Percentiles rank a stretch among this genome's conserved stretches.
These are phyloP conservation scores for Collybia mongolica DNA, from an alignment of 768 basidiomycete genomes.

Conservation along the genomic window DNA sequence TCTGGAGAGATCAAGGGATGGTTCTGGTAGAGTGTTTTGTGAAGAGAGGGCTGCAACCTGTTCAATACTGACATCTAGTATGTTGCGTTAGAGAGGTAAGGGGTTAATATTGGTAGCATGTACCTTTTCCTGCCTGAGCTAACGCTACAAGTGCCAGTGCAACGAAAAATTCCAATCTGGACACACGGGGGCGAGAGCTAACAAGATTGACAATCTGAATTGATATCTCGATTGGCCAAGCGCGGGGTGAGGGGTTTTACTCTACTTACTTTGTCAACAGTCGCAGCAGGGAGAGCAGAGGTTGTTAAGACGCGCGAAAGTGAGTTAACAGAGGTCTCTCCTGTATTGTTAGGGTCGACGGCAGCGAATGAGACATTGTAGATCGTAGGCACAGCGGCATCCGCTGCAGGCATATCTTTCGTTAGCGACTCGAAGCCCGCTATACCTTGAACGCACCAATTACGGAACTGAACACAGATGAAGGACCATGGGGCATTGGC, in stretches of 20 bases:
- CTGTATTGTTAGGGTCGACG: conserved; percentile 68
- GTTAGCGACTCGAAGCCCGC: background rate
- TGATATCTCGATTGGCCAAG: background rate
- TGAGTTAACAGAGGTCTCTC: conserved; percentile 81
- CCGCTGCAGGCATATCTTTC: conserved; percentile 43
- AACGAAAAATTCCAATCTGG: conserved; percentile 89
- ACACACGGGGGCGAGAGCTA: conserved; percentile 76
- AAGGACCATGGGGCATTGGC: conserved; percentile 46
- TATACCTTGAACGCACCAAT: conserved; percentile 47
- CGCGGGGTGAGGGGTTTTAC: background rate
- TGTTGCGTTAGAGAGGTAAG: conserved; percentile 4
- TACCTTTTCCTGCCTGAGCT: conserved; percentile 81
- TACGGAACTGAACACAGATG: conserved; percentile 62
- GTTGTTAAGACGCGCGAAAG: conserved; percentile 79
- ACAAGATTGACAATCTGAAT: conserved; percentile 89
- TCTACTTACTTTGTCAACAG: conserved; percentile 68
- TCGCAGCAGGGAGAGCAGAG: conserved; percentile 76
- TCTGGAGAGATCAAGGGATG: conserved; percentile 61
- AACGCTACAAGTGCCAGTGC: conserved; percentile 85
- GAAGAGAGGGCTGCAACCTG: conserved; percentile 75
- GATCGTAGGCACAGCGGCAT: conserved; percentile 75
- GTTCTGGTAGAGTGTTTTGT: conserved; percentile 77
- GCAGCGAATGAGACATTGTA: conserved; percentile 74
- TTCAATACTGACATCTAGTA: conserved; percentile 74
- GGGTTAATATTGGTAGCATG: conserved; percentile 7